phyloP scores from a whole-genome alignment of 1,284 basidiomycete genomes.

The Ganoderma boninense region DNA sequence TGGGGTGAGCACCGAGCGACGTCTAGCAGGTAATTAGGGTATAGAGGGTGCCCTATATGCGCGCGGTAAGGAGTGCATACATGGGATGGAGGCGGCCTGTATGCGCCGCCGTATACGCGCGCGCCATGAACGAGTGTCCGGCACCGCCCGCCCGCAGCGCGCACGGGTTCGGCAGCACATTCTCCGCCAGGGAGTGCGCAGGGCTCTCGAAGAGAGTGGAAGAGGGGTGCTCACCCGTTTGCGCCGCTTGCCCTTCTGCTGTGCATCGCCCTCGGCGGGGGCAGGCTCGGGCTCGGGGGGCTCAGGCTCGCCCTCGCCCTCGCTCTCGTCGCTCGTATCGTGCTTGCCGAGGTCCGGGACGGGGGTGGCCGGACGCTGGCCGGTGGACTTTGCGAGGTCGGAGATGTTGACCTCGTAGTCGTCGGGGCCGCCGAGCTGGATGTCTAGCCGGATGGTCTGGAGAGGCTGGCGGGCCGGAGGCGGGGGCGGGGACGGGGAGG shows the following conservation, averaged over 20 bases:
- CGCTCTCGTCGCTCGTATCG: slow-evolving; percentile 59
- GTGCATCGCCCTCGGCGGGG: slow-evolving; percentile 39
- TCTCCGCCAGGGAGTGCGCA: background rate
- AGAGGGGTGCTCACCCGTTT: slow-evolving; percentile 48
- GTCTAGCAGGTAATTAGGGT: background rate
- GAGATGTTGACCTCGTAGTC: slow-evolving; percentile 78
- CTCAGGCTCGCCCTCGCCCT: slow-evolving; percentile 49
- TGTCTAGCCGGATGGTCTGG: slow-evolving; percentile 74
- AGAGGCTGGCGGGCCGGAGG: slow-evolving; percentile 59
- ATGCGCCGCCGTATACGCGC: background rate
- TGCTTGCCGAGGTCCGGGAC: slow-evolving; percentile 50
- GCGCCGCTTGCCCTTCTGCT: slow-evolving; percentile 44
- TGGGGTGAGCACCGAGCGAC: background rate
- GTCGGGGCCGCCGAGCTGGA: slow-evolving; percentile 72
- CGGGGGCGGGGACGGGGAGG: slow-evolving; percentile 67
- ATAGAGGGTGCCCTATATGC: background rate
- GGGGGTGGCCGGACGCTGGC: slow-evolving; percentile 69
- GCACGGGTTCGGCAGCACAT: background rate
- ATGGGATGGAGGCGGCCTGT: too few species aligned
- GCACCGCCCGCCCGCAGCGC: slow-evolving; percentile 2
- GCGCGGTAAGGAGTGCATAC: background rate
- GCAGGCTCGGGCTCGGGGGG: slow-evolving; percentile 16
- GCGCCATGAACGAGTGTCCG: background rate
- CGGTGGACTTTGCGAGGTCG: slow-evolving; percentile 64
- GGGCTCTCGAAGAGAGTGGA: background rate